Evolutionary conservation across 371 early-diverging fungal genomes (phyloP).

Genomic region (Thermomucor indicae-seudaticae): DNA sequence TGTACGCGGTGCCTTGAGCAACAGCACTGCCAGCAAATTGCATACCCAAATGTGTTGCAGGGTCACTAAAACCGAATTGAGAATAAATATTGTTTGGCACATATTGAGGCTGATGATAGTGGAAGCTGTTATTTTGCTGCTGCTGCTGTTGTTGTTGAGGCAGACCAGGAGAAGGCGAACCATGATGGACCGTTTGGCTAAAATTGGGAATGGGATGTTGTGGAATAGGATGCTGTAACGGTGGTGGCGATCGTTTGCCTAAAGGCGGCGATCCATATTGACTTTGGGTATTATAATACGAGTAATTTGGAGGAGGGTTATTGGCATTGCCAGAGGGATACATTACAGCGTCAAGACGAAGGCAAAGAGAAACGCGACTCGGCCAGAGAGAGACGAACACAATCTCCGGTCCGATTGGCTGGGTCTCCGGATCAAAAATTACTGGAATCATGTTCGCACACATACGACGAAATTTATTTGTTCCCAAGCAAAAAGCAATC

Average conservation of each 20-base stretch:
- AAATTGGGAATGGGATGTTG: conserved; percentile 66
- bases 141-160: conserved; percentile 32
- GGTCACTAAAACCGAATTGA: conserved; percentile 62
- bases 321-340: neutral
- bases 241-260: conserved; percentile 54
- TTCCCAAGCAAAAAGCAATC: too few relatives aligned
- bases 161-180: conserved; percentile 48
- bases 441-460: too few relatives aligned
- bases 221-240: conserved; percentile 68
- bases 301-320: neutral
- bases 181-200: conserved; percentile 40
- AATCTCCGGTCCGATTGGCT: too few relatives aligned
- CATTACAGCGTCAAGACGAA: too few relatives aligned
- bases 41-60: conserved; percentile 93
- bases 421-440: too few relatives aligned
- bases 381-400: too few relatives aligned
- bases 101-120: conserved; percentile 26
- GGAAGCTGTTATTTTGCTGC: conserved; percentile 35
- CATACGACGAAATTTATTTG: too few relatives aligned
- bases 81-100: conserved; percentile 39
- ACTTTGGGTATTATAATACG: conserved; percentile 3
- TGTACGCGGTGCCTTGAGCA: conserved; percentile 82
- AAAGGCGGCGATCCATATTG: conserved; percentile 14
- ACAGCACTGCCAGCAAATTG: conserved; percentile 93
- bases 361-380: too few relatives aligned